Percentiles rank a stretch among this genome's conserved stretches.
Evolutionary conservation across 768 basidiomycete genomes (phyloP).

Genomic region (Russula lepida): DNA sequence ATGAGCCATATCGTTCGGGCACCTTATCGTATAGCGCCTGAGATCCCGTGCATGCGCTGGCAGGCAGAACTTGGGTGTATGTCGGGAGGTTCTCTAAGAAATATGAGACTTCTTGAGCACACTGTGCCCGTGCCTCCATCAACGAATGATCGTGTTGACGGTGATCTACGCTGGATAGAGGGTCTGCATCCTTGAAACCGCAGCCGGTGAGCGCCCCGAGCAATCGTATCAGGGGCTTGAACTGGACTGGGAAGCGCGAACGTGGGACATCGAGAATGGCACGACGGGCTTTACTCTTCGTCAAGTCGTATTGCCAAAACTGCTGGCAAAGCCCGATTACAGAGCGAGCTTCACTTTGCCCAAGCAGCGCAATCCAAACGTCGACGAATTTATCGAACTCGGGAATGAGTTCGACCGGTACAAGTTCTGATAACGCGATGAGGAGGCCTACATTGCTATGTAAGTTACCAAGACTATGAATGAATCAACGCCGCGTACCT

Average conservation of each 20-base stretch:
- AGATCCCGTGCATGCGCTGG: conserved; percentile 51
- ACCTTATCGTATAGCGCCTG: conserved; percentile 67
- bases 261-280: conserved; percentile 78
- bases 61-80: conserved; percentile 66
- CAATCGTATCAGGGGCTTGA: conserved; percentile 58
- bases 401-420: conserved; percentile 68
- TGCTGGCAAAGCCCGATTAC: conserved; percentile 65
- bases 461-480: conserved; percentile 1
- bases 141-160: conserved; percentile 33
- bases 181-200: conserved; percentile 70
- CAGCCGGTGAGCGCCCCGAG: conserved; percentile 70
- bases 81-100: conserved; percentile 66
- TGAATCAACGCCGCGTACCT: conserved; percentile 38
- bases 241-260: conserved; percentile 75
- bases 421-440: conserved; percentile 63
- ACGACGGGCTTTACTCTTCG: conserved; percentile 54
- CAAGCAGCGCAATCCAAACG: conserved; percentile 74
- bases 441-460: conserved; percentile 51
- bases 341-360: conserved; percentile 57
- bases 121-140: conserved; percentile 45
- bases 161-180: conserved; percentile 47
- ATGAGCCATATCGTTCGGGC: conserved; percentile 49
- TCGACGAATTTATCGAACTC: conserved; percentile 65
- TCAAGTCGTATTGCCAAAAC: conserved; percentile 78
- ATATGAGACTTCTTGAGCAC: conserved; percentile 62